Percentiles rank a stretch among this genome's conserved stretches.
Conservation (phyloP, 2,329 filamentous ascomycete species). For the Sordariomycetes sp. region DNA sequence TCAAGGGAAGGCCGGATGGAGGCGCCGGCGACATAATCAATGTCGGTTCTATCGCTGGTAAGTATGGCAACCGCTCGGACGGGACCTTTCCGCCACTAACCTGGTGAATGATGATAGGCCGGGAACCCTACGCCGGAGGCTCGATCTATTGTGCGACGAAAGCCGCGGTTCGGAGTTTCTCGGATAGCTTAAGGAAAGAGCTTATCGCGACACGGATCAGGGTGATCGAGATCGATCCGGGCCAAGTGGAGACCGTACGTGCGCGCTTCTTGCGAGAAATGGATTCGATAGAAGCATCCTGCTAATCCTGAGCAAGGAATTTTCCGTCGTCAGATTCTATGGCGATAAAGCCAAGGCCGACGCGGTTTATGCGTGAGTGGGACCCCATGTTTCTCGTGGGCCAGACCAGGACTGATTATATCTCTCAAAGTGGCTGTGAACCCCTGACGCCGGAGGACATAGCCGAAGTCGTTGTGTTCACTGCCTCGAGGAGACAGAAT, state of each 20-base stretch:
- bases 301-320: slow-evolving; percentile 38
- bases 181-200: slow-evolving; percentile 72
- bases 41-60: slow-evolving; percentile 71
- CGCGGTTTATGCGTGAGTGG: slow-evolving; percentile 69
- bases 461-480: slow-evolving; percentile 81
- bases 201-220: slow-evolving; percentile 73
- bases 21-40: slow-evolving; percentile 92
- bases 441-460: slow-evolving; percentile 85
- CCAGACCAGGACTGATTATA: neutral
- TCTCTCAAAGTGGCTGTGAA: slow-evolving; percentile 50
- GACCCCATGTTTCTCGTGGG: neutral
- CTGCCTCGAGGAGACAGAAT: slow-evolving; percentile 75
- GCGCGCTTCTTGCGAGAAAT: neutral
- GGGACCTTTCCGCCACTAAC: neutral
- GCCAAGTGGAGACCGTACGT: slow-evolving; percentile 69
- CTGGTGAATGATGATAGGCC: slow-evolving; percentile 22
- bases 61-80: neutral
- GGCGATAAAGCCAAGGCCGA: slow-evolving; percentile 85
- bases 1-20: slow-evolving; percentile 63
- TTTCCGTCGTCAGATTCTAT: slow-evolving; percentile 78
- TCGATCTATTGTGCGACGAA: slow-evolving; percentile 92
- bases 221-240: slow-evolving; percentile 81
- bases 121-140: slow-evolving; percentile 75
- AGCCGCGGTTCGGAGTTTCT: slow-evolving; percentile 77
- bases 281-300: neutral